Conservation (phyloP, 495 filamentous ascomycete species). For the Penicillium fimorum region DNA sequence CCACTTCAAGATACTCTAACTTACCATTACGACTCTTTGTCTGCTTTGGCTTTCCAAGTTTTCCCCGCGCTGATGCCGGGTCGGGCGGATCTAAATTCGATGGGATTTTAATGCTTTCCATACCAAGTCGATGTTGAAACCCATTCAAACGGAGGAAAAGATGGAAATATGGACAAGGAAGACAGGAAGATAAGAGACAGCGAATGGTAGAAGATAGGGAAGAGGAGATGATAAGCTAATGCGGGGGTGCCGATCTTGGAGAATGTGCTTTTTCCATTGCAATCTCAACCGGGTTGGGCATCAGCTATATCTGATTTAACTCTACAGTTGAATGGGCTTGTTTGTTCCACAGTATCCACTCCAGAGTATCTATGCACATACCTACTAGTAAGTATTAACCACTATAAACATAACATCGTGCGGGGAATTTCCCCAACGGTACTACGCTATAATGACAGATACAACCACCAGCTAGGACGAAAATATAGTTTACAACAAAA, state of each 20-base stretch:
- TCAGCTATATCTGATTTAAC: not conserved
- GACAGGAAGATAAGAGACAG: not conserved
- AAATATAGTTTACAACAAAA: not conserved
- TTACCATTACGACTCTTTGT: constrained; percentile 83
- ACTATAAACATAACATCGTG: not conserved
- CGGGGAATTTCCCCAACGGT: not conserved
- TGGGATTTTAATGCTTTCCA: constrained; percentile 64
- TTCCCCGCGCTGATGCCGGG: constrained; percentile 27
- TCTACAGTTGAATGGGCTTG: not conserved
- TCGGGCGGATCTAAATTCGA: constrained; percentile 55
- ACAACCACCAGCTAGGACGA: not conserved
- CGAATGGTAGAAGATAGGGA: constrained; percentile 11
- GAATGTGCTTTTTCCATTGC: not conserved
- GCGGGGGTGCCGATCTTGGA: constrained; percentile 12
- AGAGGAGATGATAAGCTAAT: constrained; percentile 16
- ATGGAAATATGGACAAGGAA: not conserved
- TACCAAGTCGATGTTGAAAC: constrained; percentile 30
- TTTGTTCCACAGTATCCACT: not conserved
- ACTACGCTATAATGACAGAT: not conserved
- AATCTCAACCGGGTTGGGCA: not conserved
- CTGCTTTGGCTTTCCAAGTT: constrained; percentile 65
- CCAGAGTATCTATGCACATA: not conserved
- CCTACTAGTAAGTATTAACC: not conserved
- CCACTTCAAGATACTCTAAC: constrained; percentile 13
- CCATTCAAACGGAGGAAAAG: constrained; percentile 2